phyloP scores from a whole-genome alignment of 176 grass and related monocot genomes.

The Oryza longistaminata region DNA sequence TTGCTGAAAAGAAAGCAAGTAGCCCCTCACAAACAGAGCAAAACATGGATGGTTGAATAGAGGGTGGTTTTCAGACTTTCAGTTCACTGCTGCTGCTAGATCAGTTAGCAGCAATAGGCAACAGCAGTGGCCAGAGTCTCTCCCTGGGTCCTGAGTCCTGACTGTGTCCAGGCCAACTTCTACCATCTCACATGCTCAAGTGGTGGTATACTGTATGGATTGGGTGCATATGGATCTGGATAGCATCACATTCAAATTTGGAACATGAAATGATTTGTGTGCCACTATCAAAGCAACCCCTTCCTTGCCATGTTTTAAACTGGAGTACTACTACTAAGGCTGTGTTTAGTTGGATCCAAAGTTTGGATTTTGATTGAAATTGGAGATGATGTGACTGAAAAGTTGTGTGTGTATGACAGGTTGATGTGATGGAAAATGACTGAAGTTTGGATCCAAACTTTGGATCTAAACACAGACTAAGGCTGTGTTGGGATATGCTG shows the following conservation, averaged over 20 bases:
- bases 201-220: not conserved
- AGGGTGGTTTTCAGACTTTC: not conserved
- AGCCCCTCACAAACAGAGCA: not conserved
- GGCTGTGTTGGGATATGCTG: too few species aligned
- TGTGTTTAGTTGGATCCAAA: too few species aligned
- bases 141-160: not conserved
- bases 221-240: not conserved
- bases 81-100: not conserved
- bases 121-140: not conserved
- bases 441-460: too few species aligned
- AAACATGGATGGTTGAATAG: not conserved
- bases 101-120: slow-evolving; percentile 1
- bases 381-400: too few species aligned
- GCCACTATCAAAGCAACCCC: too few species aligned
- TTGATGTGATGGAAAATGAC: too few species aligned
- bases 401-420: too few species aligned
- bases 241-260: slow-evolving; percentile 26
- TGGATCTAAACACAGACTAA: too few species aligned
- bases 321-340: not conserved
- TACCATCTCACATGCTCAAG: not conserved
- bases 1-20: slow-evolving; percentile 41
- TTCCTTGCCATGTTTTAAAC: not conserved
- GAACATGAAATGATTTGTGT: not conserved
- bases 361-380: too few species aligned
- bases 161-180: not conserved